These are phyloP conservation scores for Styphnolobium japonicum DNA, from an alignment of 306 rosid genomes.

Conservation along the genomic window DNA sequence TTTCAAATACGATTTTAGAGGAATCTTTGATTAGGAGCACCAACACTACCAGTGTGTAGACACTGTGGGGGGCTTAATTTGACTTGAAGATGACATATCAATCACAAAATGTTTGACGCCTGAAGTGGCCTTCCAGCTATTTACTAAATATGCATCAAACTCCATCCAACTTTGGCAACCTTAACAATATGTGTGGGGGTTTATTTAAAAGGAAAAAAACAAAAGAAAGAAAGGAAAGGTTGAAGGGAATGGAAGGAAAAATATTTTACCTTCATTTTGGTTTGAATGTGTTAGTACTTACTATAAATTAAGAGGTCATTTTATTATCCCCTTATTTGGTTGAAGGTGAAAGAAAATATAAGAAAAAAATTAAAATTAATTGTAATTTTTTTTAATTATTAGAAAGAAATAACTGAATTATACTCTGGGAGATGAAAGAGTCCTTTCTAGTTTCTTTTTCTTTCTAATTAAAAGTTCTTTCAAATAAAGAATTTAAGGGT, in stretches of 20 bases:
- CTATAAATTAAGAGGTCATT: too few relatives aligned
- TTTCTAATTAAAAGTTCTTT: neutral
- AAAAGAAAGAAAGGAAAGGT: too few relatives aligned
- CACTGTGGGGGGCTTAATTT: conserved; percentile 26
- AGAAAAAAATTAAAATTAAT: too few relatives aligned
- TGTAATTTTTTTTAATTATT: too few relatives aligned
- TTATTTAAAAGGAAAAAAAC: neutral
- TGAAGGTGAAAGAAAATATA: too few relatives aligned
- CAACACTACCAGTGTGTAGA: neutral
- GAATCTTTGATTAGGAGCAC: conserved; percentile 63
- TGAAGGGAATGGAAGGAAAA: too few relatives aligned
- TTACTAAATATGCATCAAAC: neutral
- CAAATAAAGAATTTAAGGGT: neutral
- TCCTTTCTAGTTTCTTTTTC: neutral
- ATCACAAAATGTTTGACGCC: conserved; percentile 21
- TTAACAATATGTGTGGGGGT: neutral
- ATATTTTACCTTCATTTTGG: too few relatives aligned
- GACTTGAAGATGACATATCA: conserved; percentile 28
- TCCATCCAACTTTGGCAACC: too few relatives aligned
- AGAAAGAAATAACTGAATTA: neutral
- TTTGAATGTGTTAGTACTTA: too few relatives aligned
- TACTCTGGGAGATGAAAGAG: neutral
- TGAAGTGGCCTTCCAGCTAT: neutral
- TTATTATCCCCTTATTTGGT: too few relatives aligned
- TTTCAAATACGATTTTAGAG: conserved; percentile 42